Conservation (phyloP, 768 basidiomycete species). For the Clitopilus hobsonii region DNA sequence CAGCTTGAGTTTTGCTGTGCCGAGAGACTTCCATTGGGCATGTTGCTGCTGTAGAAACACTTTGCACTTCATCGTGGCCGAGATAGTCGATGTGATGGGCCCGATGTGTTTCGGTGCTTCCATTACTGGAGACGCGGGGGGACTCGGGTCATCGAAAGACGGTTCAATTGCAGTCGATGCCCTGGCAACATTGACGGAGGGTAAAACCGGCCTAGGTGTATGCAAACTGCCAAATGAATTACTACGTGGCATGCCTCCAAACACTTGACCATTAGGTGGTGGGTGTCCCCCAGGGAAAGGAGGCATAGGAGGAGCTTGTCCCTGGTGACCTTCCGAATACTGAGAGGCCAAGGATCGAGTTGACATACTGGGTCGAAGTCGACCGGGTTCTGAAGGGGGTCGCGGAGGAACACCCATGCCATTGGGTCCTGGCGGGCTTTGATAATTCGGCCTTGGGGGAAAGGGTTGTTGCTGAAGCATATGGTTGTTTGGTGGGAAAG, state of each 20-base stretch:
- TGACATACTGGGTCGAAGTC: slow-evolving; percentile 31
- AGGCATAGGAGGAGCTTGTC: slow-evolving; percentile 36
- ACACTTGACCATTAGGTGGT: slow-evolving; percentile 16
- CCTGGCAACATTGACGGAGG: slow-evolving; percentile 55
- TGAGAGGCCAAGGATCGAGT: slow-evolving; percentile 53
- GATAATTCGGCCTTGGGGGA: background rate
- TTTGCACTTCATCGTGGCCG: slow-evolving; percentile 96
- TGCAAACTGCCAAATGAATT: slow-evolving; percentile 34
- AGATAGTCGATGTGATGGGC: slow-evolving; percentile 71
- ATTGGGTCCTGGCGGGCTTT: slow-evolving; percentile 11
- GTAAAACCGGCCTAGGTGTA: slow-evolving; percentile 50
- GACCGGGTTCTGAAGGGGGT: slow-evolving; percentile 45
- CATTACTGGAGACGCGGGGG: slow-evolving; percentile 76
- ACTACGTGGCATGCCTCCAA: slow-evolving; percentile 25
- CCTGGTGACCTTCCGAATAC: slow-evolving; percentile 39
- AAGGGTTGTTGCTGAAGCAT: background rate
- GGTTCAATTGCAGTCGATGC: slow-evolving; percentile 49
- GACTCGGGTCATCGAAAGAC: slow-evolving; percentile 68
- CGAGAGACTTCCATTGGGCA: slow-evolving; percentile 96
- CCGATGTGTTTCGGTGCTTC: slow-evolving; percentile 50
- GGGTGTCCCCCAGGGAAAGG: slow-evolving; percentile 33
- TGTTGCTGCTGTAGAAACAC: slow-evolving; percentile 94
- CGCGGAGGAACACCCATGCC: slow-evolving; percentile 25
- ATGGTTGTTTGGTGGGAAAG: slow-evolving; percentile 3
- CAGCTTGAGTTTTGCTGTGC: slow-evolving; percentile 80